These are phyloP conservation scores for Eruca vesicaria DNA, from an alignment of 441 rosid genomes.

Conservation along the genomic window DNA sequence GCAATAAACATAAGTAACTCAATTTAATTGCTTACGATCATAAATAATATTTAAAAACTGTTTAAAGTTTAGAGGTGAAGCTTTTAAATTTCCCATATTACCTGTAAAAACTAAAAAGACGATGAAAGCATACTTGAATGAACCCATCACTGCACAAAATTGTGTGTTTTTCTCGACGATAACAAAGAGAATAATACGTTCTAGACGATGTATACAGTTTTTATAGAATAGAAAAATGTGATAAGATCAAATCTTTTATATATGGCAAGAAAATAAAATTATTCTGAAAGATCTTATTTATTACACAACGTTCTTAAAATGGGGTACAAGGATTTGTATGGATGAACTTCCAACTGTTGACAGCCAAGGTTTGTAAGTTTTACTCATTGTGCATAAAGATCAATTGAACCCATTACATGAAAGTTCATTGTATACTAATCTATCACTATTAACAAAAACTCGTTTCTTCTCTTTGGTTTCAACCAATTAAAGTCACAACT, in stretches of 20 bases:
- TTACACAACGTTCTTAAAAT: too few species aligned
- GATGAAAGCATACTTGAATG: constrained; percentile 5
- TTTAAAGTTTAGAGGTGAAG: neutral
- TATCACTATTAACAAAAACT: neutral
- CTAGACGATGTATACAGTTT: neutral
- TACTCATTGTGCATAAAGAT: too few species aligned
- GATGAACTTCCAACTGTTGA: too few species aligned
- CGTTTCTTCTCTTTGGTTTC: neutral
- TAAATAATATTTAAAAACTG: neutral
- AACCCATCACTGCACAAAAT: neutral
- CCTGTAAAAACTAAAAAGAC: constrained; percentile 8
- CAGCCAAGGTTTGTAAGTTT: too few species aligned
- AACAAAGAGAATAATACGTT: neutral
- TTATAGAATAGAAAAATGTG: neutral
- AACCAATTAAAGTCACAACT: too few species aligned
- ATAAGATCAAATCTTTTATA: neutral
- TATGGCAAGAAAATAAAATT: neutral
- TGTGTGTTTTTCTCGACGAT: neutral
- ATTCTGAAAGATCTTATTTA: neutral
- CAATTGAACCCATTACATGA: too few species aligned
- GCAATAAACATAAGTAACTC: neutral
- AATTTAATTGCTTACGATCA: neutral
- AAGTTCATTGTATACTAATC: neutral
- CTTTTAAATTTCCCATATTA: neutral
- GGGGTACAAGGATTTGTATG: too few species aligned